phyloP scores from a whole-genome alignment of 2,329 filamentous ascomycete species.

The Fusarium pseudograminearum region DNA sequence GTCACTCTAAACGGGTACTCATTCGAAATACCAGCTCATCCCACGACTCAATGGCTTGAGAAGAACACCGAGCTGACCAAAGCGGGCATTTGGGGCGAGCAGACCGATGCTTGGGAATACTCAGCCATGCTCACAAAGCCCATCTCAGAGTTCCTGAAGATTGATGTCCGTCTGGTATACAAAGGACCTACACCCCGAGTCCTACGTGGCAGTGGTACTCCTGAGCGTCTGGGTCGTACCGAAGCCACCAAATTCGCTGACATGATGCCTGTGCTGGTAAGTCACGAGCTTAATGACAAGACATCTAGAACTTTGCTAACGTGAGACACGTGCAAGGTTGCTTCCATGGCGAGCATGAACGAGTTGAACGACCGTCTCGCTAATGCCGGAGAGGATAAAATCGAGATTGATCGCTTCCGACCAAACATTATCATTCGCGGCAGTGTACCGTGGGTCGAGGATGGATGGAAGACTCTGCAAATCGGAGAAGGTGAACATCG shows the following conservation, averaged over 20 bases:
- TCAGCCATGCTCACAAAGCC: constrained; percentile 61
- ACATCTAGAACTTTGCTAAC: constrained; percentile 62
- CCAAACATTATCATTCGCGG: constrained; percentile 73
- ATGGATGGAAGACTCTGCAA: constrained; percentile 70
- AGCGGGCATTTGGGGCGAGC: constrained; percentile 69
- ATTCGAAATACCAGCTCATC: constrained; percentile 67
- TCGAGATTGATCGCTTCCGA: constrained; percentile 71
- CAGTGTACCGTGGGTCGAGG: constrained; percentile 69
- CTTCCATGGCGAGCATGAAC: constrained; percentile 65
- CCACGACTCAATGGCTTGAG: constrained; percentile 64
- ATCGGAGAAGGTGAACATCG: constrained; percentile 50
- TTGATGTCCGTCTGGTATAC: constrained; percentile 68
- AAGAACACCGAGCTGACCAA: constrained; percentile 61
- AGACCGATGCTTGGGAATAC: constrained; percentile 70
- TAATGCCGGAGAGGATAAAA: constrained; percentile 56
- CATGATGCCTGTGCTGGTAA: constrained; percentile 40
- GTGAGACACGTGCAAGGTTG: constrained; percentile 67
- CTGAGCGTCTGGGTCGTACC: constrained; percentile 63
- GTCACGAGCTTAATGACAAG: constrained; percentile 51
- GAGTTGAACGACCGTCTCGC: constrained; percentile 68
- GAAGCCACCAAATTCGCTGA: constrained; percentile 70
- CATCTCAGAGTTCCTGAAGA: constrained; percentile 68
- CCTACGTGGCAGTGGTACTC: constrained; percentile 66
- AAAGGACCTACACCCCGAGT: constrained; percentile 70
- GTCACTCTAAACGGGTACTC: constrained; percentile 59